Evolutionary conservation across 2,329 filamentous ascomycete species (phyloP).

Genomic region (Phaeosphaeria sp.): DNA sequence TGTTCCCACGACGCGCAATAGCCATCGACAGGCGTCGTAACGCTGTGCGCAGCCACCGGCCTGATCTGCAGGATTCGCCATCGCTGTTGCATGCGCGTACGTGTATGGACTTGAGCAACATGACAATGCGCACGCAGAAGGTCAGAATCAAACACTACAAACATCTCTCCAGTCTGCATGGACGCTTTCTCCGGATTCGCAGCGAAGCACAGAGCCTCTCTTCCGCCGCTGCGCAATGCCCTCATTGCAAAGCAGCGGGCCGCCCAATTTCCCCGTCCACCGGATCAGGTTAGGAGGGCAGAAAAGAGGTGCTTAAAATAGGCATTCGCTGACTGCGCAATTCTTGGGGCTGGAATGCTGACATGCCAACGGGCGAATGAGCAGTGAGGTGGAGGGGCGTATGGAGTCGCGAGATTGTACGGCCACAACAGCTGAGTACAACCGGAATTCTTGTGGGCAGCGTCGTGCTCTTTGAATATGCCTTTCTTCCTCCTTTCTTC

Average conservation of each 20-base stretch:
- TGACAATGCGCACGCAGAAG: not conserved
- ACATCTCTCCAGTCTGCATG: not conserved
- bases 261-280: slow-evolving; percentile 4
- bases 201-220: not conserved
- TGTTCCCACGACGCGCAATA: slow-evolving; percentile 3
- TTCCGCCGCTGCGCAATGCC: not conserved
- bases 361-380: not conserved
- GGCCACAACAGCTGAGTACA: not conserved
- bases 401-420: not conserved
- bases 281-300: not conserved
- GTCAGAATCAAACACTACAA: slow-evolving; percentile 1
- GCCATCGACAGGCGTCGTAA: not conserved
- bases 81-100: not conserved
- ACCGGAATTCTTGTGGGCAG: not conserved
- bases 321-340: slow-evolving; percentile 3
- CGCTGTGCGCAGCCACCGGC: not conserved
- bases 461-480: no score
- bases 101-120: not conserved
- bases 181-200: not conserved
- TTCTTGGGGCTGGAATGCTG: not conserved
- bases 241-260: not conserved
- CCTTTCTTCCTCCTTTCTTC: no score
- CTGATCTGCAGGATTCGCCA: not conserved
- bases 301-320: not conserved
- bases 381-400: not conserved